Conservation (phyloP, 164 flowering plant genomes). For the Aristolochia contorta region DNA sequence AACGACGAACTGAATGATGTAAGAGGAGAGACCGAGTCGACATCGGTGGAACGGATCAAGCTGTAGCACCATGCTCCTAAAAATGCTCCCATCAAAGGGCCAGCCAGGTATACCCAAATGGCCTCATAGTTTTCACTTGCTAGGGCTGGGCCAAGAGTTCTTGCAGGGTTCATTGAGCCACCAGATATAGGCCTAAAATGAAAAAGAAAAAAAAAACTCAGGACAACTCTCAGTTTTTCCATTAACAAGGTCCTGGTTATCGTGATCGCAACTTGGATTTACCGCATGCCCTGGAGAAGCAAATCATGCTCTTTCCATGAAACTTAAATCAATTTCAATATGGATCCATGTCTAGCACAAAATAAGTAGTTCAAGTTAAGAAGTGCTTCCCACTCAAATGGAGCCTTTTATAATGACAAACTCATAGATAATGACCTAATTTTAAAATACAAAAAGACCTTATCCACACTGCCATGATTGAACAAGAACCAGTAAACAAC, state of each 20-base stretch:
- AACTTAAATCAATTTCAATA: neutral
- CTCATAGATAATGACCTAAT: too few relatives aligned
- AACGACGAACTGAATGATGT: constrained; percentile 28
- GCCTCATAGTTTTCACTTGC: constrained; percentile 49
- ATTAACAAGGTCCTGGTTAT: neutral
- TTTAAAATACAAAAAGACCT: too few relatives aligned
- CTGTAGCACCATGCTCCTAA: constrained; percentile 60
- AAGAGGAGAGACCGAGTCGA: constrained; percentile 12
- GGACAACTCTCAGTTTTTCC: neutral
- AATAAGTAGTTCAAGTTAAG: too few relatives aligned
- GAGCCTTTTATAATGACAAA: too few relatives aligned
- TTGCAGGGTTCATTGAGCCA: constrained; percentile 90
- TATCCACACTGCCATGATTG: too few relatives aligned
- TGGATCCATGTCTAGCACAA: neutral
- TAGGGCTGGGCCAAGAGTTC: constrained; percentile 75
- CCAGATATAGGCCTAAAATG: constrained; percentile 64
- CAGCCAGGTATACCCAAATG: constrained; percentile 67
- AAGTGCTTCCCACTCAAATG: neutral
- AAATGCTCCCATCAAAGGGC: constrained; percentile 56
- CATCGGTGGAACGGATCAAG: constrained; percentile 33
- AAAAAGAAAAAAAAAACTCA: neutral
- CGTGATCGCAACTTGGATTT: neutral
- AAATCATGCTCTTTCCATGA: neutral
- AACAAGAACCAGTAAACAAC: too few relatives aligned
- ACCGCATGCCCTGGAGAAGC: neutral